phyloP scores from a whole-genome alignment of 2,329 filamentous ascomycete genomes.

The Dichotomopilus funicola region DNA sequence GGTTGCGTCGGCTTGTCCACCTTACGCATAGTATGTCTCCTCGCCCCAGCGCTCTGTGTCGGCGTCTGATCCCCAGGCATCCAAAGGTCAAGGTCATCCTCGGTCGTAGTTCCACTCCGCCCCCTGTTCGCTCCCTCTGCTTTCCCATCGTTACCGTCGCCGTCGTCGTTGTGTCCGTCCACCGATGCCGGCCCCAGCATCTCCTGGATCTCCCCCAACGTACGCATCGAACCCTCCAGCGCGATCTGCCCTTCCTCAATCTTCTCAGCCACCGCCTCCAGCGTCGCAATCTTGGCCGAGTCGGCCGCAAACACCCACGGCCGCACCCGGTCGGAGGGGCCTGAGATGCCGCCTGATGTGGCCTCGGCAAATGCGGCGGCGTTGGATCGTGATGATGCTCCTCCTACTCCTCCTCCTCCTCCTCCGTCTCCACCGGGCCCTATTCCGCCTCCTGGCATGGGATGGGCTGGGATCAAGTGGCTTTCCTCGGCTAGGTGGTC shows the following conservation, averaged over 20 bases:
- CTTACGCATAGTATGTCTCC: slow-evolving; percentile 18
- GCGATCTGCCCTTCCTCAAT: slow-evolving; percentile 53
- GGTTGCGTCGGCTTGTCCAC: slow-evolving; percentile 13
- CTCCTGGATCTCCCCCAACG: slow-evolving; percentile 43
- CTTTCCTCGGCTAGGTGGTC: slow-evolving; percentile 55
- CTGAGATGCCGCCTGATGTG: slow-evolving; percentile 33
- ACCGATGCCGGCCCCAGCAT: slow-evolving; percentile 36
- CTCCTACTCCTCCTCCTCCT: too few species aligned
- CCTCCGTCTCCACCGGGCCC: too few species aligned
- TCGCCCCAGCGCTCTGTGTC: slow-evolving; percentile 18
- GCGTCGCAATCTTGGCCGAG: slow-evolving; percentile 51
- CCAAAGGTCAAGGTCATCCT: slow-evolving; percentile 32
- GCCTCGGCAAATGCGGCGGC: slow-evolving; percentile 35
- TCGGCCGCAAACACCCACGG: slow-evolving; percentile 57
- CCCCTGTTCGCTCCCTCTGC: slow-evolving; percentile 5
- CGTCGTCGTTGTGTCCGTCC: slow-evolving; percentile 3
- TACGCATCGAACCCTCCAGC: slow-evolving; percentile 45
- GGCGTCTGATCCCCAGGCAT: slow-evolving; percentile 30
- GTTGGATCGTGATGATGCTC: slow-evolving; percentile 18
- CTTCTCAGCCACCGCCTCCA: slow-evolving; percentile 53
- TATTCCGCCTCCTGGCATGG: slow-evolving; percentile 31
- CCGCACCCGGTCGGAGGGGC: slow-evolving; percentile 40
- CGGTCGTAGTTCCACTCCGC: slow-evolving; percentile 6
- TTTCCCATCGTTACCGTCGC: too few species aligned
- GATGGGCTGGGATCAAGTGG: slow-evolving; percentile 50